Base-by-base conservation (phyloP, 805 yeast genomes). In the Cyberlindnera nakhonratchasimensis region DNA sequence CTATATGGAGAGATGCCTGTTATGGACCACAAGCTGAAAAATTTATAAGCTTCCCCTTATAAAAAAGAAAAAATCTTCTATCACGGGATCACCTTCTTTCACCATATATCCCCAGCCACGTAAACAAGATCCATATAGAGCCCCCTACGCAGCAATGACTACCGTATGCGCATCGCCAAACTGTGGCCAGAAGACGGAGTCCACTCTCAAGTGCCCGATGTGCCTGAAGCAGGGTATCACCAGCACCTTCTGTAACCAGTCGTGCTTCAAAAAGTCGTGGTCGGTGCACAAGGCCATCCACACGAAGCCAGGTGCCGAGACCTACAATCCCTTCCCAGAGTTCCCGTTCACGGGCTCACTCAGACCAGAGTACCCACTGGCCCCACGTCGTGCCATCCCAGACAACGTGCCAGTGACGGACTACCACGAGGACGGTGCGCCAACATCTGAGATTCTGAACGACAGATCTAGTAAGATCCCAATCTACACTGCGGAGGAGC, bases 311-410 rank as follows among this genome's bases (percentile, higher is more conserved):
- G 80, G 80, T 12, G 74, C 66, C n/a, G 75, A 69, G 8, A 51
- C 77, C 2, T 89, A 85, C 59, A 82, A 93, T 53, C 99, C 99
- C 35, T 93, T 86, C 67, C 95, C 96, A 21, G 74, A 75, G 20
- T 86, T 73, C 60, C 70, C 72, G 32, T 93, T 75, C 64, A 71
- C 89, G 2, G 98, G 99, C 16, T 64, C 71, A 1, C 58, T 90
- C 40, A 75, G 86, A 59, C 88, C 99, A 0, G 63, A 64, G 2
- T 93, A 93, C 54, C 99, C 99, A 0, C 69, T 93, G 45, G 67
- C 86, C 2, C 82, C 86, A 17, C 78, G 76, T 53, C 75, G 95
- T 47, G 61, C 63, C 14, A 75, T 93, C 33, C 96, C 96, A 13
- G 82, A 73, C 14, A 72, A 74, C 35, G 80, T 93, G 52, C 78